Percentiles rank a stretch among this genome's conserved stretches.
Conservation (phyloP, 148 eudicot genomes). For the Camellia granthamiana region DNA sequence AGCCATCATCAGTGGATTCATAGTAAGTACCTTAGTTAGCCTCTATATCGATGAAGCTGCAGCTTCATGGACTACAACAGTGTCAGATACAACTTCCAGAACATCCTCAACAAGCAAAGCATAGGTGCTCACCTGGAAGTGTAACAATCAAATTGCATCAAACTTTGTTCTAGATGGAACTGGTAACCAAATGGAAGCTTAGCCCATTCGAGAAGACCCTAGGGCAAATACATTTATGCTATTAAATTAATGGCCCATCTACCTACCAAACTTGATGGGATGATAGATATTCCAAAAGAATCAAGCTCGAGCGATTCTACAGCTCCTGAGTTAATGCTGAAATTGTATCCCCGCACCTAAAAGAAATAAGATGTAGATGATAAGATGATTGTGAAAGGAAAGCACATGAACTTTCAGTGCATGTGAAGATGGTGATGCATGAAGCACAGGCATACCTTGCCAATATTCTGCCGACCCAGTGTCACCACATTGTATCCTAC, state of each 20-base stretch:
- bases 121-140: conserved; percentile 68
- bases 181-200: conserved; percentile 7
- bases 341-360: conserved; percentile 73
- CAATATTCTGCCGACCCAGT: conserved; percentile 40
- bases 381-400: not conserved
- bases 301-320: conserved; percentile 74
- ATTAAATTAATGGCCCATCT: conserved; percentile 13
- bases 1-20: not conserved
- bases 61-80: conserved; percentile 62
- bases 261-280: conserved; percentile 74
- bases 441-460: conserved; percentile 45
- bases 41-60: conserved; percentile 60
- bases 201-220: not conserved
- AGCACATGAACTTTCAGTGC: not conserved
- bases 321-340: conserved; percentile 58
- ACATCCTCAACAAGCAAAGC: conserved; percentile 61
- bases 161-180: not conserved
- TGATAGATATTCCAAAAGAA: conserved; percentile 64
- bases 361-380: conserved; percentile 7
- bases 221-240: not conserved
- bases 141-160: not conserved
- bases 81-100: conserved; percentile 54
- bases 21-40: conserved; percentile 57
- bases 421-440: not conserved
- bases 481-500: conserved; percentile 70